These are phyloP conservation scores for Paecilomyces variotii DNA, from an alignment of 2,329 filamentous ascomycete species.

Conservation along the genomic window DNA sequence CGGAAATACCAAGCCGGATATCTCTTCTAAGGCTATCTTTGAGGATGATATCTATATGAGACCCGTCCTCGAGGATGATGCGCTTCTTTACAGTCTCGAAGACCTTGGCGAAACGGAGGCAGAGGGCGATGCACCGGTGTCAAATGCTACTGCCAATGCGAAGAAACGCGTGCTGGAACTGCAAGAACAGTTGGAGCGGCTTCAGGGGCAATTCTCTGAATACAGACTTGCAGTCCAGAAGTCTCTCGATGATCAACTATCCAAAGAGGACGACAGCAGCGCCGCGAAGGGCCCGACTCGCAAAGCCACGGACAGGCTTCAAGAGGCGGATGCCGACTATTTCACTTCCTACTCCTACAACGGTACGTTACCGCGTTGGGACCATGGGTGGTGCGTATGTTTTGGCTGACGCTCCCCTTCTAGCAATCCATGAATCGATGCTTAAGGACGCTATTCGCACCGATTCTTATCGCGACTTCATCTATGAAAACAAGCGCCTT, in stretches of 20 bases:
- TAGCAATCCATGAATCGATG: constrained; percentile 93
- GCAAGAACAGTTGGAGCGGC: constrained; percentile 52
- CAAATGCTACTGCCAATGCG: constrained; percentile 26
- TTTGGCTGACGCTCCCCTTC: constrained; percentile 5
- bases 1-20: constrained; percentile 42
- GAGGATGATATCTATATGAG: constrained; percentile 74
- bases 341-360: constrained; percentile 60
- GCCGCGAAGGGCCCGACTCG: constrained; percentile 16
- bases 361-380: constrained; percentile 41
- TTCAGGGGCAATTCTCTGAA: constrained; percentile 55
- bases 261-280: constrained; percentile 42
- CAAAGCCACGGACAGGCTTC: constrained; percentile 24
- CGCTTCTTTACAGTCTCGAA: constrained; percentile 77
- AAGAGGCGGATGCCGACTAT: constrained; percentile 53
- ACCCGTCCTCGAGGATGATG: constrained; percentile 81
- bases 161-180: constrained; percentile 49
- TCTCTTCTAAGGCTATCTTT: constrained; percentile 56
- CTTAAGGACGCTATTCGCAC: constrained; percentile 83
- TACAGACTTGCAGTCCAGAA: constrained; percentile 59
- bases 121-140: constrained; percentile 3
- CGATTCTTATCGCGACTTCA: constrained; percentile 80
- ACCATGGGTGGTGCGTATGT: not conserved
- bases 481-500: constrained; percentile 32
- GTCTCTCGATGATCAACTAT: constrained; percentile 59
- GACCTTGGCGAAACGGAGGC: constrained; percentile 51